Evolutionary conservation across 805 yeast species (phyloP).

Genomic region (Zygosaccharomyces bisporus): DNA sequence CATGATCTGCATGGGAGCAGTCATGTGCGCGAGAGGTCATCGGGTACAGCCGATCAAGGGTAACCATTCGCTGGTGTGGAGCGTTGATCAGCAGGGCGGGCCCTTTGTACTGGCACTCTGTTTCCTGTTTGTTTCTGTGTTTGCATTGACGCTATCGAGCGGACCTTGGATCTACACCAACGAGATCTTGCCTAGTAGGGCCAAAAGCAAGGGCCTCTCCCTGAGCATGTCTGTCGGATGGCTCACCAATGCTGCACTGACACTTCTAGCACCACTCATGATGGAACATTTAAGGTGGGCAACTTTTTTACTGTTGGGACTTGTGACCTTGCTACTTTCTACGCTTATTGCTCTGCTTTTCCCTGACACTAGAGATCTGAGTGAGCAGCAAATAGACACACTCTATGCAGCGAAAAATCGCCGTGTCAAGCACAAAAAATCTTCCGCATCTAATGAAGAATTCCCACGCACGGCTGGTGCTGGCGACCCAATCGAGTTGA

Average conservation of each 20-base stretch:
- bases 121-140: constrained; percentile 44
- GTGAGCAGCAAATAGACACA: not conserved
- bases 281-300: constrained; percentile 39
- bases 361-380: constrained; percentile 44
- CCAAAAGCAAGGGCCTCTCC: constrained; percentile 46
- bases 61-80: constrained; percentile 38
- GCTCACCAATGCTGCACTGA: constrained; percentile 39
- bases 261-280: constrained; percentile 41
- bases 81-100: constrained; percentile 39
- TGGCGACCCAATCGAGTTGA: not conserved
- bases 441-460: not conserved
- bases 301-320: constrained; percentile 40
- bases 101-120: constrained; percentile 44
- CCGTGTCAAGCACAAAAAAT: not conserved
- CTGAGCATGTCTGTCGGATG: constrained; percentile 47
- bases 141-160: constrained; percentile 45
- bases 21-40: constrained; percentile 40
- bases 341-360: constrained; percentile 34
- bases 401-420: not conserved
- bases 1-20: constrained; percentile 35
- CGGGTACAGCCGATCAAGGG: constrained; percentile 33
- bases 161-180: constrained; percentile 49
- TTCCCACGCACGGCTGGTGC: not conserved
- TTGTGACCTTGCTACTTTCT: constrained; percentile 35
- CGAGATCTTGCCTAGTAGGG: constrained; percentile 45